Percentiles rank a stretch among this genome's conserved stretches.
phyloP scores from a whole-genome alignment of 2,329 filamentous ascomycete species.

The Colletotrichum spaethianum region DNA sequence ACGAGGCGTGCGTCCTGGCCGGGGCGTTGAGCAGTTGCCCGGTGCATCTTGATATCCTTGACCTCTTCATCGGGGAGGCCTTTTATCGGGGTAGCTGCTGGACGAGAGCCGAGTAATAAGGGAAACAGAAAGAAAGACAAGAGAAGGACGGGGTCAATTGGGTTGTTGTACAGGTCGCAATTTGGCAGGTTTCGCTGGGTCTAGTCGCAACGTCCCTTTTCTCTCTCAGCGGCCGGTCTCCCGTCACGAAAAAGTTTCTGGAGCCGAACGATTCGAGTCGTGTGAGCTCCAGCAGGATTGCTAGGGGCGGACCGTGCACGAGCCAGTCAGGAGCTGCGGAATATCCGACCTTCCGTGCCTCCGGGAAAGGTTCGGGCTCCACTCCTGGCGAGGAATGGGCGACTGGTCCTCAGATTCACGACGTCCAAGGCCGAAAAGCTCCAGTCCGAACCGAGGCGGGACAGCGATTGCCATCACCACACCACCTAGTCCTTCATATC shows the following conservation, averaged over 20 bases:
- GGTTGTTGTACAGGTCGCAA: conserved; percentile 42
- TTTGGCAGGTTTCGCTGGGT: conserved; percentile 58
- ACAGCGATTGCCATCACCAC: conserved; percentile 43
- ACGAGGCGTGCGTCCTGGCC: conserved; percentile 38
- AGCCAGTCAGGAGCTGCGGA: conserved; percentile 23
- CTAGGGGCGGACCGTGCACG: conserved; percentile 33
- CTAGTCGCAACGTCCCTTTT: conserved; percentile 28
- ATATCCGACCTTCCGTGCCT: conserved; percentile 31
- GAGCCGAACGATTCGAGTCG: conserved; percentile 49
- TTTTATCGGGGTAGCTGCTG: conserved; percentile 13
- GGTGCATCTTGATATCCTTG: conserved; percentile 58
- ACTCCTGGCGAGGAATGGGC: conserved; percentile 23
- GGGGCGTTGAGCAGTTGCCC: conserved; percentile 57
- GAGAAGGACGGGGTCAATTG: conserved; percentile 26
- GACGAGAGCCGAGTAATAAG: neutral
- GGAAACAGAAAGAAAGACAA: conserved; percentile 1
- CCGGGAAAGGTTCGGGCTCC: conserved; percentile 26
- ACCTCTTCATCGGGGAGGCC: conserved; percentile 56
- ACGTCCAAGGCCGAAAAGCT: conserved; percentile 37
- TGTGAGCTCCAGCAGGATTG: conserved; percentile 48
- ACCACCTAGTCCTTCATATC: conserved; percentile 49
- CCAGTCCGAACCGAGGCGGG: conserved; percentile 38
- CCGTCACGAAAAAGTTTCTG: conserved; percentile 54
- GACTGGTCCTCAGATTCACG: conserved; percentile 34
- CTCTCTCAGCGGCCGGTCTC: conserved; percentile 34